phyloP scores from a whole-genome alignment of 1,139 yeast genomes.

The Blastobotrys serpentis region DNA sequence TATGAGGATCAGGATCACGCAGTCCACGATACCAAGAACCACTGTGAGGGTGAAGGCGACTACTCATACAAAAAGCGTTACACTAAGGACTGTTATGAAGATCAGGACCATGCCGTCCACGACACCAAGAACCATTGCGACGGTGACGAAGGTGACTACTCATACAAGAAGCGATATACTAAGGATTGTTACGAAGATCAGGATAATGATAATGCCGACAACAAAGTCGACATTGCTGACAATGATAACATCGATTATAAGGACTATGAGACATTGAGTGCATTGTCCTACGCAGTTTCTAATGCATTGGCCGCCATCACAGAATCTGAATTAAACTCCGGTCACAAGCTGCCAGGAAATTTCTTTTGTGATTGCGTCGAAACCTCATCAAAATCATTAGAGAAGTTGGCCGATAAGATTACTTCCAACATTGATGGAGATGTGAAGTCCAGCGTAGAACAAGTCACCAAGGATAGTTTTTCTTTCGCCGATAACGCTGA shows the following conservation, averaged over 20 bases:
- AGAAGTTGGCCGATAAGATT: not conserved
- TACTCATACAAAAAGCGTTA: too few relatives aligned
- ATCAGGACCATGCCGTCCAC: not conserved
- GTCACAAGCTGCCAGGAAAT: not conserved
- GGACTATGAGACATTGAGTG: too few relatives aligned
- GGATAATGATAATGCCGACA: too few relatives aligned
- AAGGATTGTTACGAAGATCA: too few relatives aligned
- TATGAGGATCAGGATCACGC: too few relatives aligned
- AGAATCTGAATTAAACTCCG: not conserved
- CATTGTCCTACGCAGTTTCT: not conserved
- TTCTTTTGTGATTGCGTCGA: not conserved
- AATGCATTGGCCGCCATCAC: not conserved
- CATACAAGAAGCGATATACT: not conserved
- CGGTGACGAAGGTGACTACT: slow-evolving; percentile 1
- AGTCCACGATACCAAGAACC: not conserved
- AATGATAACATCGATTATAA: too few relatives aligned
- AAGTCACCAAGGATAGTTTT: not conserved
- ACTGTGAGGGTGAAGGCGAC: not conserved
- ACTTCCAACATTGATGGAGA: not conserved
- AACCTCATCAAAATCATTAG: not conserved
- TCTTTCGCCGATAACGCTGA: not conserved
- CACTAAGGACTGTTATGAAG: too few relatives aligned
- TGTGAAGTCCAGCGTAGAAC: not conserved
- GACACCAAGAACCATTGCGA: not conserved
- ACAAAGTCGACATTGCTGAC: too few relatives aligned